Conservation (phyloP, 352 stramenopile species). For the Pythium dissimile region DNA sequence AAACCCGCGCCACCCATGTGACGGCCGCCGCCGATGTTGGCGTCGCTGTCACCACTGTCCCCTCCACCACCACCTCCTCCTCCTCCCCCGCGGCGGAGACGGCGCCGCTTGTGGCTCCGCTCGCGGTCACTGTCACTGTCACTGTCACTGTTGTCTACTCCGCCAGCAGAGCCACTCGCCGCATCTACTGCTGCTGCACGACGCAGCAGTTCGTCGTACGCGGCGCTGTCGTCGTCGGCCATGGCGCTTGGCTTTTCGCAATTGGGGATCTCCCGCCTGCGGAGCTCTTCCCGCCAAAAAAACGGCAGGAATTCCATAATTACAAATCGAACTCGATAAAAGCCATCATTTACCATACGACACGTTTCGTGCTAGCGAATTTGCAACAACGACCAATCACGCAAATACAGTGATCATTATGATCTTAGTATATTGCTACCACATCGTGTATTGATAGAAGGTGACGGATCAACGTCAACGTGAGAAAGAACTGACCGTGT, state of each 20-base stretch:
- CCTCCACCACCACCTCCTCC: conserved; percentile 8
- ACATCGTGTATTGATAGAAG: too few species aligned
- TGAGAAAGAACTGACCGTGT: too few species aligned
- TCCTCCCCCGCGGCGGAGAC: conserved; percentile 13
- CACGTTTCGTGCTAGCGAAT: too few species aligned
- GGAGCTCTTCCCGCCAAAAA: conserved; percentile 12
- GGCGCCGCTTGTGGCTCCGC: conserved; percentile 37
- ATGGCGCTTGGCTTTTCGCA: neutral
- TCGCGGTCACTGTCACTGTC: conserved; percentile 34
- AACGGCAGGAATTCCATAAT: neutral
- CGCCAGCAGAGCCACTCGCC: neutral
- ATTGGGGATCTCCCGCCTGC: neutral
- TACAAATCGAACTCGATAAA: neutral
- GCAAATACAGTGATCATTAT: too few species aligned
- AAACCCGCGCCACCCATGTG: conserved; percentile 3
- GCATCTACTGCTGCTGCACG: conserved; percentile 5
- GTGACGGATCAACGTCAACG: too few species aligned
- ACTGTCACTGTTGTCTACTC: conserved; percentile 9
- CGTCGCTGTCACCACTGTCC: conserved; percentile 2
- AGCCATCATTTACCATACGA: neutral
- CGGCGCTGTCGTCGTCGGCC: conserved; percentile 16
- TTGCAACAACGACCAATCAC: too few species aligned
- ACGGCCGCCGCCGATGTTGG: neutral
- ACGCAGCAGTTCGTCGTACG: conserved; percentile 11
- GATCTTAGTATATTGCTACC: too few species aligned